Evolutionary conservation across 1,139 yeast species (phyloP), one percentile per base, ranked within the genome.

Genomic region (Debaryomycetaceae sp.): DNA sequence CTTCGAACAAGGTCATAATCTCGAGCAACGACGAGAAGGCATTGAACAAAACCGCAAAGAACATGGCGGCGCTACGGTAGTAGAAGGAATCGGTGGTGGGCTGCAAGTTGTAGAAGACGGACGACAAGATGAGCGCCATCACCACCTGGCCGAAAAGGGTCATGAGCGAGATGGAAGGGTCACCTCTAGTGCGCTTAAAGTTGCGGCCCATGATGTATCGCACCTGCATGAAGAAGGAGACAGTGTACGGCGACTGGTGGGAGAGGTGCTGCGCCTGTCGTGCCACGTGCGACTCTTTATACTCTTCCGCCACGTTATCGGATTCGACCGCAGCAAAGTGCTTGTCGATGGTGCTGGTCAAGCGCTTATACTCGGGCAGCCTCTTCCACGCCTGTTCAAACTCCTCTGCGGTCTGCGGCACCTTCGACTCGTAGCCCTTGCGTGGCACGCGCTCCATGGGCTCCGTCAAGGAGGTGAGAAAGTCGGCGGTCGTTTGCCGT

Each of bases 401-500:
- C 32, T 53, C 57, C 13, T 30, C 26, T 3, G 58, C 37, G 5
- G 56, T 41, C 16, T 36, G 36, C 5, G 59, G 59, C 2, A 54
- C 59, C 28, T 37, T 45, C 18, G 35, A 35, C 36, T 58, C 62
- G 35, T 44, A 66, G 2, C 87, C 92, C 13, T 57, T 50, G 33
- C 53, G 53, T 5, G 69, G 52, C 11, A 59, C 52, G 51, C 92
- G 69, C 51, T 79, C 92, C 4, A 62, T 55, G 5, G 93, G 87
- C 42, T 77, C 76, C 3, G 93, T 79, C 29, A 82, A 59, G 1
- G 92, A 73, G 2, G 94, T 38, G 38, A 46, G 43, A 36, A 31
- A 41, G 25, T 41, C 45, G 11, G 43, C 41, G 4, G 90, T 77
- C 7, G 93, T 78, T 57, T 79, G 86, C 51, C 94, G 74, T 25